A percentile compares a stretch with the other conserved stretches of the same genome.
Evolutionary conservation across 2,329 filamentous ascomycete genomes (phyloP).

Genomic region (Chaetomium strumarium): DNA sequence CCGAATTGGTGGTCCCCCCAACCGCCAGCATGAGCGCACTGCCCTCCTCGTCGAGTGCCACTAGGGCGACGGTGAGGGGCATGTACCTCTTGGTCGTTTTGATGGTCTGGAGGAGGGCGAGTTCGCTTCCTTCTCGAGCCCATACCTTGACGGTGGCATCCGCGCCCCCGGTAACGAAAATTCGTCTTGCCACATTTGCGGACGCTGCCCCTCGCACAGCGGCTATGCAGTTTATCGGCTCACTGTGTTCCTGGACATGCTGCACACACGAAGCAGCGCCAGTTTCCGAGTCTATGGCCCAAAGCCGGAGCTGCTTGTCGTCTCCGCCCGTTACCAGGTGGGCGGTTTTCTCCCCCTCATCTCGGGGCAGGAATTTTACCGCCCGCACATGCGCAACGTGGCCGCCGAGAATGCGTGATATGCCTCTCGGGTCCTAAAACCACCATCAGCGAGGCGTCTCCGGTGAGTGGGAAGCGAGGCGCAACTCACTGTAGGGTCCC

Average conservation of each 20-base stretch:
- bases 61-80: conserved; percentile 69
- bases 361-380: conserved; percentile 64
- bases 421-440: conserved; percentile 42
- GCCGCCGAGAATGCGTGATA: conserved; percentile 62
- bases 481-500: conserved; percentile 66
- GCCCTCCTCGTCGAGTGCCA: conserved; percentile 46
- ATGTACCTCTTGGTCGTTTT: conserved; percentile 72
- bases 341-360: conserved; percentile 39
- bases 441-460: not conserved
- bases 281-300: conserved; percentile 42
- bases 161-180: conserved; percentile 73
- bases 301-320: conserved; percentile 71
- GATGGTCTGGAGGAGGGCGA: conserved; percentile 62
- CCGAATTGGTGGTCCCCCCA: conserved; percentile 75
- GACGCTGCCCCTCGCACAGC: conserved; percentile 29
- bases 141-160: conserved; percentile 71
- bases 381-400: conserved; percentile 79
- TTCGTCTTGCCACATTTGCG: conserved; percentile 29
- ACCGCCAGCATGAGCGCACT: conserved; percentile 65
- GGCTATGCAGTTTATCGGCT: conserved; percentile 66
- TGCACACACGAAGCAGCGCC: conserved; percentile 40
- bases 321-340: conserved; percentile 74
- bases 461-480: not conserved
- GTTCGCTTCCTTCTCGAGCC: conserved; percentile 49
- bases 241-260: conserved; percentile 61